Evolutionary conservation across 106 monocot species (phyloP).

Genomic region (Allium fistulosum): DNA sequence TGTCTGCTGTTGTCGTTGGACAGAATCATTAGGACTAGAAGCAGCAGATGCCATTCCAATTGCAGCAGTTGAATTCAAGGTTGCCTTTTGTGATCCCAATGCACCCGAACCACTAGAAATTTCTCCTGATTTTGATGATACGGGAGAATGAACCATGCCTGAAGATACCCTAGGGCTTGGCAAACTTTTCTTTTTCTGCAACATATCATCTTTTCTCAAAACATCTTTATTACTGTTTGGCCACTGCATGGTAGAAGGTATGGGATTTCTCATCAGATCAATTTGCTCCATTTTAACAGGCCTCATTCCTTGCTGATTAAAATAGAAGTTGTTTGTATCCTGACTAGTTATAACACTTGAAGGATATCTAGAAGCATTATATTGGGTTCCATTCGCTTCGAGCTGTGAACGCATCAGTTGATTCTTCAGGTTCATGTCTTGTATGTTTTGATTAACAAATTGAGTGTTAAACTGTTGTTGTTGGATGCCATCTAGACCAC

Average conservation of each 20-base stretch:
- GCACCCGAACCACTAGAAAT: constrained; percentile 69
- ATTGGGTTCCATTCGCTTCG: constrained; percentile 46
- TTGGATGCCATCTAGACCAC: constrained; percentile 43
- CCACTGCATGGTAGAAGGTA: constrained; percentile 43
- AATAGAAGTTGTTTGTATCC: constrained; percentile 42
- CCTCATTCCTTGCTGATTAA: constrained; percentile 54
- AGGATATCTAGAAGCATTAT: constrained; percentile 46
- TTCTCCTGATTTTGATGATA: constrained; percentile 87
- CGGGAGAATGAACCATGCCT: constrained; percentile 72
- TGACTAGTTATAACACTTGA: constrained; percentile 37
- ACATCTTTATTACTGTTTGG: constrained; percentile 17
- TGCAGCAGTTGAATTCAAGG: constrained; percentile 43
- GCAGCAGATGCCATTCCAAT: constrained; percentile 44
- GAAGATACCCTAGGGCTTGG: constrained; percentile 73
- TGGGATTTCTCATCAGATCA: constrained; percentile 38
- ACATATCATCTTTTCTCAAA: constrained; percentile 50
- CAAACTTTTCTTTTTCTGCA: constrained; percentile 51
- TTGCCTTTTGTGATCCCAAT: constrained; percentile 43
- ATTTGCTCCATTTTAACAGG: constrained; percentile 59
- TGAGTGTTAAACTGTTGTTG: constrained; percentile 36
- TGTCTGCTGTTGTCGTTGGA: constrained; percentile 43
- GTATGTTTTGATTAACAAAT: constrained; percentile 28
- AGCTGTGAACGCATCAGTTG: constrained; percentile 37
- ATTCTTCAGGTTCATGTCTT: constrained; percentile 67
- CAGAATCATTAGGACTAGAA: constrained; percentile 63